A percentile compares a stretch with the other conserved stretches of the same genome.
phyloP scores from a whole-genome alignment of 2,329 filamentous ascomycete species.

The Colletotrichum tabaci region DNA sequence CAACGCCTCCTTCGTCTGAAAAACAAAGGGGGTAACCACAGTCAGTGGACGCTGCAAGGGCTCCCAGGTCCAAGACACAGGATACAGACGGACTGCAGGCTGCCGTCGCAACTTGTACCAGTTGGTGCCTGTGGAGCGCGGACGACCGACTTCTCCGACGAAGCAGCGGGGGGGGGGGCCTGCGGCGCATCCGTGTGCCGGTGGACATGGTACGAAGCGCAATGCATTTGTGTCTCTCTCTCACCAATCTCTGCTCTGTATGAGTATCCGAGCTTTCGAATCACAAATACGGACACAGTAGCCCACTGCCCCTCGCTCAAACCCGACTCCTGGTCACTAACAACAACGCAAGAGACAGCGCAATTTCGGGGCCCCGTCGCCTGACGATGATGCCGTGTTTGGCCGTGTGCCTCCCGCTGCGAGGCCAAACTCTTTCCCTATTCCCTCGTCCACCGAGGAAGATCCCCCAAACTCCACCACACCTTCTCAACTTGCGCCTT shows the following conservation, averaged over 20 bases:
- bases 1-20: constrained; percentile 13
- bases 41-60: background rate
- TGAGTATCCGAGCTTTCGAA: background rate
- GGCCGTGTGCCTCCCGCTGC: constrained; percentile 34
- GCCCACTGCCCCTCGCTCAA: background rate
- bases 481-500: constrained; percentile 6
- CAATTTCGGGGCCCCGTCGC: constrained; percentile 20
- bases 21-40: constrained; percentile 15
- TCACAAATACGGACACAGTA: no score
- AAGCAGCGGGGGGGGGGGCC: background rate
- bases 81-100: constrained; percentile 15
- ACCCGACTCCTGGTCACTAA: constrained; percentile 2
- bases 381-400: constrained; percentile 17
- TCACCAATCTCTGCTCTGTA: background rate
- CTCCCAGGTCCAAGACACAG: constrained; percentile 14
- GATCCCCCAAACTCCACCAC: constrained; percentile 23
- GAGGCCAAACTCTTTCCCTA: constrained; percentile 30
- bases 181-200: constrained; percentile 28
- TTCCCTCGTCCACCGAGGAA: constrained; percentile 16
- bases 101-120: constrained; percentile 3
- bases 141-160: background rate
- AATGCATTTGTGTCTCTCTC: background rate
- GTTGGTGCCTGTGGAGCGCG: background rate
- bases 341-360: constrained; percentile 8
- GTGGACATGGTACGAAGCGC: background rate